Percentiles rank a stretch among this genome's conserved stretches.
phyloP scores from a whole-genome alignment of 2,329 filamentous ascomycete species.

The Sarocladium strictum region DNA sequence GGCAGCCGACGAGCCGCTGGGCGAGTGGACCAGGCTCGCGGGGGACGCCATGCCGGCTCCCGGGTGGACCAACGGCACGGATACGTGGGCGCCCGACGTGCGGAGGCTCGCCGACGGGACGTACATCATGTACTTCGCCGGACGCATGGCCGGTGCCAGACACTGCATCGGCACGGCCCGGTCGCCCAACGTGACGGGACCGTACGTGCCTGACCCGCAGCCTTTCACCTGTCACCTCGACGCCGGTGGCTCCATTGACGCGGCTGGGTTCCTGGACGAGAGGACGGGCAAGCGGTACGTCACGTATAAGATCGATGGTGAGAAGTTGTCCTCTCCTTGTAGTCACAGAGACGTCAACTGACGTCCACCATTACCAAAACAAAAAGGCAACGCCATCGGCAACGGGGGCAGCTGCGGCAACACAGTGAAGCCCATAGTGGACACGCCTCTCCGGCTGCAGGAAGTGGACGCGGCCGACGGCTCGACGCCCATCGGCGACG shows the following conservation, averaged over 20 bases:
- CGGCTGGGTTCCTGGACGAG: constrained; percentile 51
- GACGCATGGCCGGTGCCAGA: constrained; percentile 31
- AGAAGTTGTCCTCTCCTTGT: constrained; percentile 19
- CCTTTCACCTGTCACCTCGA: constrained; percentile 48
- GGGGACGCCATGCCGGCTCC: constrained; percentile 50
- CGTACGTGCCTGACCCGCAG: constrained; percentile 40
- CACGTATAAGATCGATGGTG: constrained; percentile 62
- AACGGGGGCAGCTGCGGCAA: constrained; percentile 39
- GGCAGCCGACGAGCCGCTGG: constrained; percentile 31
- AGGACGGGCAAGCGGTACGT: constrained; percentile 49
- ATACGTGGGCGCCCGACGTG: constrained; percentile 60
- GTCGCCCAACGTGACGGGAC: constrained; percentile 40
- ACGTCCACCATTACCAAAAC: no score
- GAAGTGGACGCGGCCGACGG: constrained; percentile 42
- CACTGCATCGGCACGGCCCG: constrained; percentile 57
- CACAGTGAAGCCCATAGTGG: constrained; percentile 28
- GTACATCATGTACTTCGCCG: constrained; percentile 57
- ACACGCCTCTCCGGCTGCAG: constrained; percentile 54
- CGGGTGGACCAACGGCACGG: constrained; percentile 45
- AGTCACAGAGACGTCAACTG: neutral
- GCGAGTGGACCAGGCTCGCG: constrained; percentile 40
- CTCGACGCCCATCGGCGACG: constrained; percentile 43
- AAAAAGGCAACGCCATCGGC: constrained; percentile 42
- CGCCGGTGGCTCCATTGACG: constrained; percentile 57
- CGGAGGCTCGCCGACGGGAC: constrained; percentile 39